Evolutionary conservation across 441 rosid species (phyloP).

Genomic region (Erodium texanum): DNA sequence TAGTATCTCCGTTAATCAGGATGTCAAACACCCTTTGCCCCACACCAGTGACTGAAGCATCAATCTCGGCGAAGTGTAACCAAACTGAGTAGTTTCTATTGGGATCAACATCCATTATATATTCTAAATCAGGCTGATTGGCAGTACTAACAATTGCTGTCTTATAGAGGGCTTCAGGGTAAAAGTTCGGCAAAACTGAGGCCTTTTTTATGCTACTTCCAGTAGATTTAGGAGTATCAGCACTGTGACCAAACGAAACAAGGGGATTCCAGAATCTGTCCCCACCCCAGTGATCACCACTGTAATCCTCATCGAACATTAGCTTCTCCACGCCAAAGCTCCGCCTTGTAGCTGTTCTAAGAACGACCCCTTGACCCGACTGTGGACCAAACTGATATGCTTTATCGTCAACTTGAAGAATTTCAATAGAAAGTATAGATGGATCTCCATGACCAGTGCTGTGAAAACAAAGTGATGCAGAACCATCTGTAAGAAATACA

Average conservation of each 20-base stretch:
- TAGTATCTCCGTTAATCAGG: constrained; percentile 52
- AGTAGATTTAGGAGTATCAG: constrained; percentile 59
- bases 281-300: constrained; percentile 89
- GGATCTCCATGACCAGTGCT: constrained; percentile 99
- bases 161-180: constrained; percentile 79
- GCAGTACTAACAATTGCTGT: constrained; percentile 67
- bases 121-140: constrained; percentile 51
- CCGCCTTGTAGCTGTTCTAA: constrained; percentile 64
- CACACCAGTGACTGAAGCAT: constrained; percentile 41
- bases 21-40: constrained; percentile 80
- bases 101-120: constrained; percentile 79
- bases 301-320: constrained; percentile 65
- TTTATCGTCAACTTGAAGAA: constrained; percentile 78
- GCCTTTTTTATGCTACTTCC: constrained; percentile 51
- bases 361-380: constrained; percentile 44
- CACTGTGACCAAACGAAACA: constrained; percentile 42
- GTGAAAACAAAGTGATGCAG: constrained; percentile 76
- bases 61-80: constrained; percentile 96
- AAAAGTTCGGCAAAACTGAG: constrained; percentile 69
- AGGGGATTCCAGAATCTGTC: constrained; percentile 84
- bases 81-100: constrained; percentile 81
- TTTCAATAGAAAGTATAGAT: constrained; percentile 65
- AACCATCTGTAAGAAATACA: constrained; percentile 58
- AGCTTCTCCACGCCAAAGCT: constrained; percentile 67
- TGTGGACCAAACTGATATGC: constrained; percentile 65